Base-by-base conservation (phyloP, 2,329 filamentous ascomycete genomes). In the Ophidiomyces ophidiicola region DNA sequence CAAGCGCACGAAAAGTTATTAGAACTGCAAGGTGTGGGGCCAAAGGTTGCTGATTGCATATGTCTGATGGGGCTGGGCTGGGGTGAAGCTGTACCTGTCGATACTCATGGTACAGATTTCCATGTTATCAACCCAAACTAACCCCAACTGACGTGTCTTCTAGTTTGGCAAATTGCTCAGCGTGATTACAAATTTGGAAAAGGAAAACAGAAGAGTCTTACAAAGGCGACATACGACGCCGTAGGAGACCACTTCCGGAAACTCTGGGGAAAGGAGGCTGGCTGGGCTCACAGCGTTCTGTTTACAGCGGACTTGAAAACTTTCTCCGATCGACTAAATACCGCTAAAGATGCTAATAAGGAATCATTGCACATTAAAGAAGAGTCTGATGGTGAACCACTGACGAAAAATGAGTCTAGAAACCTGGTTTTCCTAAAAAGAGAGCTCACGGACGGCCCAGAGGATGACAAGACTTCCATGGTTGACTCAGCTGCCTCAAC, bases 11-110 rank as follows among this genome's bases (percentile, higher is more conserved):
- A 83, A 44, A 73, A 82, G 48, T 69, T 98, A 2, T 68, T 96
- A 1, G 64, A 71, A 4, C 69, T 98, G 15, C 77, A 86, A 42
- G 90, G 90, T 1, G 92, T 98, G 4, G 90, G 90, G 0, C 90
- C 92, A 1, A 98, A 98, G 59, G 90, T 98, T 0, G 82, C 90
- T 4, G 92, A 98, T 57, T 98, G 92, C 55, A 87, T 96, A 5
- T 94, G 83, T 55, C 66, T 98, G 14, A 94, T 98, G 82, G 92
- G 92, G 0, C 64, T 98, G 10, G 88, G 87, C 19, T 98, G 92
- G 88, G 82, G 82, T 21, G 88, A 96, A 61, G 79, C 87, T 2
- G 87, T 98, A 1, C 90, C 90, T 0, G 83, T 98, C 21, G 90
- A 98, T 59, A 98, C 92, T 1, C 92, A 98, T 61, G 73, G 68